A percentile compares a stretch with the other conserved stretches of the same genome.
phyloP scores from a whole-genome alignment of 331 rosid genomes.

The Acacia concinna region DNA sequence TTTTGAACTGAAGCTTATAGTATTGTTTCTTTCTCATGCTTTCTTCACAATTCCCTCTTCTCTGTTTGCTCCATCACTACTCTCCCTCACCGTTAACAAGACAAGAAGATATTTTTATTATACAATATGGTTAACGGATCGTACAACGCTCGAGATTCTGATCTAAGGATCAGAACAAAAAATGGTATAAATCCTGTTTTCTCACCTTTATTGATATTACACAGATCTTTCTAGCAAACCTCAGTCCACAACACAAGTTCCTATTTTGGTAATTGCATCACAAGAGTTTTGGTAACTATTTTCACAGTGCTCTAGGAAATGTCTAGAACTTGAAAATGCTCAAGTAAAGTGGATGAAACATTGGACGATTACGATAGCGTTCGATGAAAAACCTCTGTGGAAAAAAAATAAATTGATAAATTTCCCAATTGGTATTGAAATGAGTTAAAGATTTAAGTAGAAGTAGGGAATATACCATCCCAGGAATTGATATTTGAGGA shows the following conservation, averaged over 20 bases:
- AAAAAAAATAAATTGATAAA: background rate
- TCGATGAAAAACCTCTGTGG: background rate
- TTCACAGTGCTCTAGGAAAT: background rate
- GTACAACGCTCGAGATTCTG: background rate
- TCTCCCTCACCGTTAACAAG: background rate
- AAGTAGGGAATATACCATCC: background rate
- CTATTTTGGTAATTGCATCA: background rate
- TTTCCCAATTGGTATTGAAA: background rate
- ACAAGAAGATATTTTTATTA: background rate
- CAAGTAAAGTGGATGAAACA: background rate
- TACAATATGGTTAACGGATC: background rate
- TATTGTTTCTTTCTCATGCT: slow-evolving; percentile 17
- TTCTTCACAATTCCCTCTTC: background rate
- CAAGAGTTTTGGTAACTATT: too few relatives aligned
- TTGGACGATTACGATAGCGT: background rate
- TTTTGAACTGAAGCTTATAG: background rate
- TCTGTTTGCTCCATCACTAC: background rate
- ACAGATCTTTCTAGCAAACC: background rate
- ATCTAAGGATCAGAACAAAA: background rate
- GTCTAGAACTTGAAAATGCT: background rate
- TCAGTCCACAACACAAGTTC: too few relatives aligned
- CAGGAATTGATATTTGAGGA: too few relatives aligned
- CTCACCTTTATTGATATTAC: background rate
- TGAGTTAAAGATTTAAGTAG: background rate
- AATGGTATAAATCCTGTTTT: background rate